Conservation (phyloP, 1,284 basidiomycete species). For the Moniliella sp. region DNA sequence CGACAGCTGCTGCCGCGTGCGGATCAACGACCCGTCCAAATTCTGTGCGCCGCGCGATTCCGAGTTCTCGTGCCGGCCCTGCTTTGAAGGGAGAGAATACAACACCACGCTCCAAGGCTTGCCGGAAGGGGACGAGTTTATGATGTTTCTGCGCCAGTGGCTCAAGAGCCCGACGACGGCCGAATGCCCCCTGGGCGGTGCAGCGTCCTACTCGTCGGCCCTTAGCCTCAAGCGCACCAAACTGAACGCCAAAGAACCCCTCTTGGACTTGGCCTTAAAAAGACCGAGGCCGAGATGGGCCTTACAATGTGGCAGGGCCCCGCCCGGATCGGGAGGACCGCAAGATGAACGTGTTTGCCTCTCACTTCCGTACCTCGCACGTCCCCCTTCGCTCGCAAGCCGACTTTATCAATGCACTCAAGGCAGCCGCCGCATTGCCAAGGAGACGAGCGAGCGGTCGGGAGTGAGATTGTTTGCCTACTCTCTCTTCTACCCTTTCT, state of each 20-base stretch:
- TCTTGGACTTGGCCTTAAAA: conserved; percentile 10
- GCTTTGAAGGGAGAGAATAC: conserved; percentile 59
- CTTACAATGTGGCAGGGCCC: no score
- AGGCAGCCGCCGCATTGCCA: conserved; percentile 62
- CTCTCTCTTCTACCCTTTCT: conserved; percentile 87
- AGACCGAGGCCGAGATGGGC: no score
- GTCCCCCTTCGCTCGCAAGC: conserved; percentile 64
- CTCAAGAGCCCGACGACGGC: conserved; percentile 64
- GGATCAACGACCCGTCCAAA: conserved; percentile 47
- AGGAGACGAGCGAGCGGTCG: conserved; percentile 46
- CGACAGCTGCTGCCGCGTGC: conserved; percentile 73
- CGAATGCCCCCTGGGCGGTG: conserved; percentile 70
- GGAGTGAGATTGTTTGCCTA: conserved; percentile 77
- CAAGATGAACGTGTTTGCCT: conserved; percentile 5
- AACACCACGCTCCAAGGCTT: conserved; percentile 84
- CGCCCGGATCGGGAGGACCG: no score
- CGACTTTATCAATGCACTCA: conserved; percentile 76
- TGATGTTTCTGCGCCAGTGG: conserved; percentile 74
- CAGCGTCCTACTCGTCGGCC: conserved; percentile 54
- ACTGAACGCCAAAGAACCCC: no score
- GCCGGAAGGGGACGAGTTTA: conserved; percentile 66
- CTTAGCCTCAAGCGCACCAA: no score
- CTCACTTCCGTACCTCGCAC: conserved; percentile 54
- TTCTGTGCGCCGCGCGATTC: conserved; percentile 61
- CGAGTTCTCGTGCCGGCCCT: conserved; percentile 54